Base-by-base conservation (phyloP, 495 filamentous ascomycete species). In the Aspergillus leporis region DNA sequence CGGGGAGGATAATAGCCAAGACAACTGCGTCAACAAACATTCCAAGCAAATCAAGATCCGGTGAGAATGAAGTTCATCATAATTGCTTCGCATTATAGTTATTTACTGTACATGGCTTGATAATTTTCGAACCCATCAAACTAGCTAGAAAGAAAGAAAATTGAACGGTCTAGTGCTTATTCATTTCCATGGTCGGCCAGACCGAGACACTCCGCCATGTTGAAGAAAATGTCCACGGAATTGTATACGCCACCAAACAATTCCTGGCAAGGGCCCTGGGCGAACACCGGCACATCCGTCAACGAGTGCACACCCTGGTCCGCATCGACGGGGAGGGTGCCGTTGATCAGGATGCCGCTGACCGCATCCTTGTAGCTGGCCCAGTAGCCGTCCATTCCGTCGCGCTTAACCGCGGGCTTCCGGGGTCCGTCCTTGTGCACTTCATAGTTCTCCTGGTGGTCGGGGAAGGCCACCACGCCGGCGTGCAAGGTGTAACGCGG, bases 201-300 rank as follows among this genome's bases (percentile, higher is more conserved):
- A 5, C 88, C 88, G 49, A 91, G 68, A 64, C 88, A 91, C 43
- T 76, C 77, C 1, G 88, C 87, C 61, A 91, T 88, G 64, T 82
- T 79, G 72, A 85, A 91, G 66, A 91, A 91, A 30, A 91, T 75
- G 55, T 91, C 88, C 43, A 87, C 82, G 57, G 83, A 87, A 64
- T 74, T 84, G 63, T 87, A 89, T 3, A 85, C 83, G 52, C 88
- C 88, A 3, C 82, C 82, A 70, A 91, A 91, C 12, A 76, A 62
- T 61, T 89, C 87, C 70, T 89, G 85, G 66, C 88, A 91, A 4
- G 88, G 88, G 0, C 88, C 88, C 72, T 78, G 75, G 0, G 88
- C 87, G 61, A 84, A 91, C 12, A 91, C 86, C 0, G 88, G 86
- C 46, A 91, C 88, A 66, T 91, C 88, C 0, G 88, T 91, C 55